Percentiles rank a stretch among this genome's conserved stretches.
These are phyloP conservation scores for Alternaria longipes DNA, from an alignment of 2,329 filamentous ascomycete genomes.

Conservation along the genomic window DNA sequence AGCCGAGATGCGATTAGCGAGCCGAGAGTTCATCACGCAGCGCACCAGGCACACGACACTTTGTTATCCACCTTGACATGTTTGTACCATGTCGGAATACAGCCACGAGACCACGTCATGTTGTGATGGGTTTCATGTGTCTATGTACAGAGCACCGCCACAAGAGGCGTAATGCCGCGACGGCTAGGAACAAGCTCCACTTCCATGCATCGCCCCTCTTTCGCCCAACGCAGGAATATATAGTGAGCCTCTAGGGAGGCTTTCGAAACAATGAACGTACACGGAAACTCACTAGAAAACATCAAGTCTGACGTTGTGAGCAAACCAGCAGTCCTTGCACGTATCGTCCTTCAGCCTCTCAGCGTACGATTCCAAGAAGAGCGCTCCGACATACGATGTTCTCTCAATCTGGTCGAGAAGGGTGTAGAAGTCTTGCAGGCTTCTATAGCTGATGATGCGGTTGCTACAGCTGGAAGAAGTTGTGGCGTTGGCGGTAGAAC, in stretches of 20 bases:
- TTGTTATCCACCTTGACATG: constrained; percentile 16
- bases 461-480: background rate
- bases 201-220: background rate
- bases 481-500: background rate
- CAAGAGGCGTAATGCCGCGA: constrained; percentile 7
- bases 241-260: background rate
- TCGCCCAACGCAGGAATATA: background rate
- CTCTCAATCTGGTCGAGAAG: constrained; percentile 39
- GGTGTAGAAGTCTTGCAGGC: constrained; percentile 37
- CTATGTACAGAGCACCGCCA: constrained; percentile 20
- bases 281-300: background rate
- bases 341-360: constrained; percentile 33
- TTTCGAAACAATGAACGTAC: background rate
- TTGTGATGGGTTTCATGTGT: constrained; percentile 1
- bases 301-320: constrained; percentile 24
- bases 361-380: constrained; percentile 18
- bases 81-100: background rate
- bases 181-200: background rate
- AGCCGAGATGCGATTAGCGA: constrained; percentile 32
- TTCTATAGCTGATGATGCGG: constrained; percentile 28
- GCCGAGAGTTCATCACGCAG: constrained; percentile 16
- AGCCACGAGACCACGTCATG: constrained; percentile 42
- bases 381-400: constrained; percentile 26
- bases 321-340: constrained; percentile 39
- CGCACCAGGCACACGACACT: constrained; percentile 31